A percentile compares a stretch with the other conserved stretches of the same genome.
These are phyloP conservation scores for Trichoderma oligosporum DNA, from an alignment of 2,329 filamentous ascomycete genomes.

Conservation along the genomic window DNA sequence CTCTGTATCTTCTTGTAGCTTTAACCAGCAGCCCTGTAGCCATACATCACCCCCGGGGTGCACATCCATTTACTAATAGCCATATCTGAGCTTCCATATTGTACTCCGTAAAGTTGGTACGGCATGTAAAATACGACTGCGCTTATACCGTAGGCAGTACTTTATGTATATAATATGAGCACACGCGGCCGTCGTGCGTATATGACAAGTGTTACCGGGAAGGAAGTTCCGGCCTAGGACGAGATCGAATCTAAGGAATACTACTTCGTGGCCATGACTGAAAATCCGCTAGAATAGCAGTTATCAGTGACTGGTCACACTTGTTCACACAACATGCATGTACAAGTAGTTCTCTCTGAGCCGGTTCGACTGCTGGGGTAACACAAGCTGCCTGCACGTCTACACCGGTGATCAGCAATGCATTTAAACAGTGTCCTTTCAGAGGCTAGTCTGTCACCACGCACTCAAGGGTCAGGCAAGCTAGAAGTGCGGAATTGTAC, in stretches of 20 bases:
- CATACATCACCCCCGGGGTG: not conserved
- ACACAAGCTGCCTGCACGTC: conserved; percentile 21
- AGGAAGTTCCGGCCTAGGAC: conserved; percentile 6
- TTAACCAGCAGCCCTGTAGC: not conserved
- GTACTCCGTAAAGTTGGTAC: no score
- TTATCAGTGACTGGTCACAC: not conserved
- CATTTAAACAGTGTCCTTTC: conserved; percentile 14
- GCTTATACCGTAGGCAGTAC: no score
- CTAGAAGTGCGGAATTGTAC: not conserved
- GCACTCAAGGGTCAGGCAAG: not conserved
- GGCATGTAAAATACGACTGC: no score
- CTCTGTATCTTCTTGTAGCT: not conserved
- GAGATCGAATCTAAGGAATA: conserved; percentile 6
- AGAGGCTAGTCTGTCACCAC: not conserved
- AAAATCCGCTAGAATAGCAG: not conserved
- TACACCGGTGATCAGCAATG: conserved; percentile 27
- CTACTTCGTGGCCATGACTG: no score
- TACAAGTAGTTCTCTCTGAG: no score
- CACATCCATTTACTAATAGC: no score
- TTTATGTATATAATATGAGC: no score
- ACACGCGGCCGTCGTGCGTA: not conserved
- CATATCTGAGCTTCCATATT: no score
- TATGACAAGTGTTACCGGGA: not conserved
- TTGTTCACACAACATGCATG: not conserved
- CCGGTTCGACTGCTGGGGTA: not conserved